Percentiles rank a stretch among this genome's conserved stretches.
These are phyloP conservation scores for Rhizophagus sp. DNA, from an alignment of 192 early-diverging fungal species.

Conservation along the genomic window DNA sequence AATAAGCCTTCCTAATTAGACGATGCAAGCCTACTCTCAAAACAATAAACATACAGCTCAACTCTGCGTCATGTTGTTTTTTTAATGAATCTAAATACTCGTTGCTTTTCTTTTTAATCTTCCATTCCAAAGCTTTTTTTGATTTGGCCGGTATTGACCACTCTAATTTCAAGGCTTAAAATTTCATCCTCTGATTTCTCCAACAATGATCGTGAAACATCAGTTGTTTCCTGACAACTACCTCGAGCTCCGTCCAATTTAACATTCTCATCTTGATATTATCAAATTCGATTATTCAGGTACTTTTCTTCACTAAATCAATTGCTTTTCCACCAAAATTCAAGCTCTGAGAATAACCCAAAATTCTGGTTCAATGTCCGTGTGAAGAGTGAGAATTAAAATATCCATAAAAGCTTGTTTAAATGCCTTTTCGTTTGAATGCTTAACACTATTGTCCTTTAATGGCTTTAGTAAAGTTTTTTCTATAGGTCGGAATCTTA, in stretches of 20 bases:
- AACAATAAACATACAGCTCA: constrained; percentile 12
- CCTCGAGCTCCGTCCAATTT: not conserved
- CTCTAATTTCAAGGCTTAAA: constrained; percentile 4
- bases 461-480: not conserved
- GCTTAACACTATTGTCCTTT: not conserved
- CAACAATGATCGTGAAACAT: not conserved
- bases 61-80: constrained; percentile 3
- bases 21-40: not conserved
- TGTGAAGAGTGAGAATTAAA: not conserved
- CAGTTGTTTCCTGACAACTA: not conserved
- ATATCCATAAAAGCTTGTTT: not conserved
- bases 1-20: not conserved
- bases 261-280: not conserved
- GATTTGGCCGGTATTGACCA: not conserved
- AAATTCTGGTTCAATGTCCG: not conserved
- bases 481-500: not conserved
- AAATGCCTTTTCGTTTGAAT: not conserved
- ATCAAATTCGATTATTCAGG: not conserved
- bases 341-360: not conserved
- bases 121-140: constrained; percentile 11
- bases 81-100: not conserved
- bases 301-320: not conserved
- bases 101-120: not conserved
- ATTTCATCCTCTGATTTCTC: constrained; percentile 13
- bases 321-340: not conserved